Evolutionary conservation across 139 green algal species (phyloP), one percentile per base, ranked within the genome.

Genomic region (Marvania coccoides): DNA sequence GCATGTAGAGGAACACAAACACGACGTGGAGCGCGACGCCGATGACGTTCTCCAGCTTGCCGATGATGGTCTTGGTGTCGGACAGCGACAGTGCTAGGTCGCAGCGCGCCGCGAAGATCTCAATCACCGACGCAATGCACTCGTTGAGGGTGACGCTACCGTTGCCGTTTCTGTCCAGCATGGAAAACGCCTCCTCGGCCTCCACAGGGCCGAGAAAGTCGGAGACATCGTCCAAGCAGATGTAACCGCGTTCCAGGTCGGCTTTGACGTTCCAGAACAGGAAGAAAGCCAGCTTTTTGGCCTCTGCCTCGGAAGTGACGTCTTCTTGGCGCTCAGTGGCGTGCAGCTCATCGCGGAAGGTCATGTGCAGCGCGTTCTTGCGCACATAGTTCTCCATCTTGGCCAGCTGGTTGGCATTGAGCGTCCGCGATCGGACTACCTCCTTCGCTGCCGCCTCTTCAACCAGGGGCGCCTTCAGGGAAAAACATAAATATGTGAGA

Each of bases 181-280:
- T 67, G 5, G 68, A 57, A 54, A 88, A 83, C 1, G 74, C 81
- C 15, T 72, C 46, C 31, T 70, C 66, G 37, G 77, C 78, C 40
- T 87, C 68, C 0, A 70, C 48, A 0, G 71, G 48, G 15, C 46
- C 12, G 35, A 87, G 60, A 31, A 85, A 80, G 19, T 65, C 47
- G 58, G 84, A 67, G 47, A 89, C 61, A 69, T 89, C 80, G 23
- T 74, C 57, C 4, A 62, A 38, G 26, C 69, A 34, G 31, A 89
- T 59, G 62, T 83, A 72, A 2, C n/a, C n/a, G n/a, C n/a, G n/a
- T 29, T 70, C 63, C 24, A 70, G 70, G 55, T 67, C 61, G 3
- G 61, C 28, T 70, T 84, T 76, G n/a, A 86, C 28, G 62, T 88
- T 87, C 69, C 77, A 77, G 65, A 77, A 85, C 30, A 85, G 36